These are phyloP conservation scores for Filosporella fistucella DNA, from an alignment of 495 filamentous ascomycete genomes.

Conservation along the genomic window DNA sequence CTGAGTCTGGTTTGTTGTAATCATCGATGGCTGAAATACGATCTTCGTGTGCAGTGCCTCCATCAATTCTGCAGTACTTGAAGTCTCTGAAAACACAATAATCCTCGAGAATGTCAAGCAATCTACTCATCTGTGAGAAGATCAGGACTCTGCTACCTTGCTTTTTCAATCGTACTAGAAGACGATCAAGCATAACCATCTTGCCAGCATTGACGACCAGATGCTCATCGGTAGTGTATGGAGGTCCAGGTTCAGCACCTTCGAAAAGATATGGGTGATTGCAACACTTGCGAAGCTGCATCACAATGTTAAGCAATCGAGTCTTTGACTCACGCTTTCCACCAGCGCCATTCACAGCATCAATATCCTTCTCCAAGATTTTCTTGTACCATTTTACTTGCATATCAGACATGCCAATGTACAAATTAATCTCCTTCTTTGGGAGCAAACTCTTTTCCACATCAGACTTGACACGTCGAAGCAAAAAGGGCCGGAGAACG, in stretches of 20 bases:
- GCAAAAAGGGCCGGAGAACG: constrained; percentile 87
- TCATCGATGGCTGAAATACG: constrained; percentile 97
- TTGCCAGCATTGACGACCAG: constrained; percentile 91
- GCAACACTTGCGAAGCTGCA: constrained; percentile 99
- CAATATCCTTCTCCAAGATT: constrained; percentile 98
- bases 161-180: constrained; percentile 75
- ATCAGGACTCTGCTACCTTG: constrained; percentile 92
- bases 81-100: constrained; percentile 94
- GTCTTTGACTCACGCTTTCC: constrained; percentile 99
- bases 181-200: constrained; percentile 95
- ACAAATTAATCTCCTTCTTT: constrained; percentile 96
- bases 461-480: constrained; percentile 96
- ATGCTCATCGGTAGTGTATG: constrained; percentile 98
- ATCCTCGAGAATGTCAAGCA: constrained; percentile 95
- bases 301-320: constrained; percentile 97
- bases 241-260: constrained; percentile 93
- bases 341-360: constrained; percentile 94
- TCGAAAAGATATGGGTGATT: constrained; percentile 99
- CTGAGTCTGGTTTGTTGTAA: constrained; percentile 92
- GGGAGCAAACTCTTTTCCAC: constrained; percentile 97
- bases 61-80: constrained; percentile 97
- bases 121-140: constrained; percentile 98
- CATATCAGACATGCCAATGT: constrained; percentile 99
- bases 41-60: constrained; percentile 94
- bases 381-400: constrained; percentile 99